Conservation (phyloP, 2,329 filamentous ascomycete genomes). For the Aspergillus sp. region DNA sequence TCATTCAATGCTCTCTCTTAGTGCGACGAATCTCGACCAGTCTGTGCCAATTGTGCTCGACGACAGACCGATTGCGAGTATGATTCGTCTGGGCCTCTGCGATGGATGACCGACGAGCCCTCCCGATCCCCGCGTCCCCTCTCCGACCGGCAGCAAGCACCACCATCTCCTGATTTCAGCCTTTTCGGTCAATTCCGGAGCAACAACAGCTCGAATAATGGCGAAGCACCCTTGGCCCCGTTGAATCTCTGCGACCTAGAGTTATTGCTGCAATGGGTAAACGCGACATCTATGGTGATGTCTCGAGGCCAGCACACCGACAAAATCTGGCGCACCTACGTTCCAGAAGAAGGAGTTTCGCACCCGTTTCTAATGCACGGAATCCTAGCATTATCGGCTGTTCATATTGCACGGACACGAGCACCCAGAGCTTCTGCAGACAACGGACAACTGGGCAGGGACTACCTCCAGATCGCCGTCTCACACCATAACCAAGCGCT, state of each 20-base stretch:
- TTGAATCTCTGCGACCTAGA: constrained; percentile 52
- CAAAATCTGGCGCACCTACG: constrained; percentile 37
- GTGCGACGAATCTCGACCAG: constrained; percentile 40
- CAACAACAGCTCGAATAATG: constrained; percentile 14
- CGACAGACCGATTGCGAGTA: constrained; percentile 40
- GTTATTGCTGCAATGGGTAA: constrained; percentile 47
- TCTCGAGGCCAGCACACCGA: constrained; percentile 37
- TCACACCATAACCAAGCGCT: constrained; percentile 41
- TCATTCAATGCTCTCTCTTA: constrained; percentile 17
- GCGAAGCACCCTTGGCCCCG: constrained; percentile 24
- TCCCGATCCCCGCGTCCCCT: constrained; percentile 15
- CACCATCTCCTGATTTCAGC: constrained; percentile 29
- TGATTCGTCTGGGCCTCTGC: constrained; percentile 34
- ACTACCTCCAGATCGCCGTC: constrained; percentile 42
- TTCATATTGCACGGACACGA: constrained; percentile 40
- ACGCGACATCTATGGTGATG: constrained; percentile 37
- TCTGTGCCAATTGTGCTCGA: constrained; percentile 39
- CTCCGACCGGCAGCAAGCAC: constrained; percentile 25
- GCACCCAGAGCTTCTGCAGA: background rate
- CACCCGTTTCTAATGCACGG: constrained; percentile 45
- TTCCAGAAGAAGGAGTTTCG: constrained; percentile 39
- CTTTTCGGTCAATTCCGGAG: constrained; percentile 29
- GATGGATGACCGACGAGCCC: constrained; percentile 38
- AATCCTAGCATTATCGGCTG: constrained; percentile 39
- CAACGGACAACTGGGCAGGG: constrained; percentile 27